phyloP scores from a whole-genome alignment of 164 flowering plant species.

The Nymphaea thermarum region DNA sequence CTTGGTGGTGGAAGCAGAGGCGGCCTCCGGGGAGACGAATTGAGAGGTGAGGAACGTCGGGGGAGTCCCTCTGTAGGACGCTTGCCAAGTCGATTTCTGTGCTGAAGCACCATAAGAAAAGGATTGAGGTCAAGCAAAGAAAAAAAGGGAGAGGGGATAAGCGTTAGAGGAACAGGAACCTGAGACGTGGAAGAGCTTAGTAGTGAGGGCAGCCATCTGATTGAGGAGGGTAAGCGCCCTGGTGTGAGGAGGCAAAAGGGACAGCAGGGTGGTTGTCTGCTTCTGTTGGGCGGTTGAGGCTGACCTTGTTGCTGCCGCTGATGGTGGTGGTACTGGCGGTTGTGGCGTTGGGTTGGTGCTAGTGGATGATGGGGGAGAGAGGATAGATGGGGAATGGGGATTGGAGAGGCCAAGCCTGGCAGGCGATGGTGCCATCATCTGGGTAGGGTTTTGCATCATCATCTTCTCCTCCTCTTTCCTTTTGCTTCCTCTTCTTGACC shows the following conservation, averaged over 20 bases:
- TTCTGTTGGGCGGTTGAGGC: conserved; percentile 20
- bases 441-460: conserved; percentile 36
- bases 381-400: conserved; percentile 58
- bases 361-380: conserved; percentile 16
- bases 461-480: conserved; percentile 17
- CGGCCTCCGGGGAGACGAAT: conserved; percentile 21
- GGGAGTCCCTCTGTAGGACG: conserved; percentile 62
- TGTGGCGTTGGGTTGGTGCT: conserved; percentile 27
- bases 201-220: conserved; percentile 76
- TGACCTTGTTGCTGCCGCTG: conserved; percentile 16
- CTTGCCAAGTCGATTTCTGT: not conserved
- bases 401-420: conserved; percentile 75
- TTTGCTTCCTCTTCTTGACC: no score
- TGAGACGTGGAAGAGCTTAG: conserved; percentile 75
- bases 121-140: not conserved
- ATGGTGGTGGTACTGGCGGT: conserved; percentile 4
- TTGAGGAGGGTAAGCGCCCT: conserved; percentile 75
- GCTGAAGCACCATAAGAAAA: not conserved
- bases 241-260: conserved; percentile 88
- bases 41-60: conserved; percentile 64
- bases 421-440: conserved; percentile 65
- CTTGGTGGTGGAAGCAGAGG: conserved; percentile 45
- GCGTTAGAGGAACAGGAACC: conserved; percentile 58
- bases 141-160: conserved; percentile 1
- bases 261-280: conserved; percentile 45